Percentiles rank a stretch among this genome's conserved stretches.
Evolutionary conservation across 2,329 filamentous ascomycete species (phyloP).

Genomic region (Periconia sp.): DNA sequence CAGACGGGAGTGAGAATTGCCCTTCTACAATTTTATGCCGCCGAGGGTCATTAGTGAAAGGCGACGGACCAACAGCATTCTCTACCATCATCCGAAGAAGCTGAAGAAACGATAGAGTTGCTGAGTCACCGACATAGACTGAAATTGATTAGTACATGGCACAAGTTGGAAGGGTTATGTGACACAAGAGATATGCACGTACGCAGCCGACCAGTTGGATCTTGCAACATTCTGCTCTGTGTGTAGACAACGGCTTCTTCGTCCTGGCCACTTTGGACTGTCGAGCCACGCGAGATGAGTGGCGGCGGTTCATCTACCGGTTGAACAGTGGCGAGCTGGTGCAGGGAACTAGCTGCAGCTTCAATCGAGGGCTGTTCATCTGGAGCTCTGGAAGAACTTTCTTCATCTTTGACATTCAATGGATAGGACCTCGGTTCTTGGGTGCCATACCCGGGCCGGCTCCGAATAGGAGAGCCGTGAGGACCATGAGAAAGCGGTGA

Average conservation of each 20-base stretch:
- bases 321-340: constrained; percentile 28
- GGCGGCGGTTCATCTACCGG: constrained; percentile 27
- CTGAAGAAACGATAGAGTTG: constrained; percentile 66
- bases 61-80: constrained; percentile 59
- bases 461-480: constrained; percentile 22
- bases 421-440: constrained; percentile 14
- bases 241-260: constrained; percentile 64
- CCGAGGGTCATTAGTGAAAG: constrained; percentile 64
- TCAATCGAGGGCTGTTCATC: constrained; percentile 31
- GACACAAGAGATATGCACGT: constrained; percentile 37
- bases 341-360: constrained; percentile 27
- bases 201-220: constrained; percentile 64
- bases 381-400: constrained; percentile 24
- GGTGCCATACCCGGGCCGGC: constrained; percentile 9
- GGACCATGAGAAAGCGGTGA: constrained; percentile 25
- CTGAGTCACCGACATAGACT: constrained; percentile 70
- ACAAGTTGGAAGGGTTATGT: neutral
- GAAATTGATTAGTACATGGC: constrained; percentile 14
- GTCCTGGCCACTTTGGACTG: constrained; percentile 52
- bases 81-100: constrained; percentile 67
- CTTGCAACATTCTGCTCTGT: constrained; percentile 64
- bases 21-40: constrained; percentile 64
- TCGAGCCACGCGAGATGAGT: constrained; percentile 39
- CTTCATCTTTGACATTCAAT: constrained; percentile 24
- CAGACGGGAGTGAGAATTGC: constrained; percentile 55